phyloP scores from a whole-genome alignment of 305 asterid species.

The Fraxinus platypoda region DNA sequence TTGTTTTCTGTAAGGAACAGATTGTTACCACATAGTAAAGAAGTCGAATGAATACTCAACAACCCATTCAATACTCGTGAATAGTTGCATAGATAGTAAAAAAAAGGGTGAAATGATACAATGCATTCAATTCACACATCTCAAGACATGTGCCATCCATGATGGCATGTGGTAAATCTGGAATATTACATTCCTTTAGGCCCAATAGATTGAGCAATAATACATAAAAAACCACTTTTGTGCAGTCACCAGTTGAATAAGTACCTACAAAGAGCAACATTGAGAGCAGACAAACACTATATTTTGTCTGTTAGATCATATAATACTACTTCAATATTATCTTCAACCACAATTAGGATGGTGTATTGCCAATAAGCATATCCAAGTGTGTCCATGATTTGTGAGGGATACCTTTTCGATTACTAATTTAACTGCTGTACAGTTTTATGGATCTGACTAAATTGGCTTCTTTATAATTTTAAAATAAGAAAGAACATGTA shows the following conservation, averaged over 20 bases:
- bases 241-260: neutral
- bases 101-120: neutral
- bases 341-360: neutral
- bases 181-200: slow-evolving; percentile 6
- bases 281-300: neutral
- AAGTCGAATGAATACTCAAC: slow-evolving; percentile 4
- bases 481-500: neutral
- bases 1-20: slow-evolving; percentile 52
- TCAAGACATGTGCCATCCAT: slow-evolving; percentile 7
- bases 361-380: neutral
- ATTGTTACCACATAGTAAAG: slow-evolving; percentile 11
- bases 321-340: neutral
- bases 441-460: neutral
- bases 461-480: neutral
- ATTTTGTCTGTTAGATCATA: neutral
- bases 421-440: neutral
- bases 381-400: neutral
- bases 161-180: neutral
- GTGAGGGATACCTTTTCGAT: neutral
- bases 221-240: neutral
- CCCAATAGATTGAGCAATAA: slow-evolving; percentile 1
- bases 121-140: neutral
- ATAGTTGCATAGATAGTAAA: slow-evolving; percentile 1
- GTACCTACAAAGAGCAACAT: neutral
- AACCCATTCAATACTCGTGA: slow-evolving; percentile 1